Conservation (phyloP, 257 asterid species). For the Primulina eburnea region DNA sequence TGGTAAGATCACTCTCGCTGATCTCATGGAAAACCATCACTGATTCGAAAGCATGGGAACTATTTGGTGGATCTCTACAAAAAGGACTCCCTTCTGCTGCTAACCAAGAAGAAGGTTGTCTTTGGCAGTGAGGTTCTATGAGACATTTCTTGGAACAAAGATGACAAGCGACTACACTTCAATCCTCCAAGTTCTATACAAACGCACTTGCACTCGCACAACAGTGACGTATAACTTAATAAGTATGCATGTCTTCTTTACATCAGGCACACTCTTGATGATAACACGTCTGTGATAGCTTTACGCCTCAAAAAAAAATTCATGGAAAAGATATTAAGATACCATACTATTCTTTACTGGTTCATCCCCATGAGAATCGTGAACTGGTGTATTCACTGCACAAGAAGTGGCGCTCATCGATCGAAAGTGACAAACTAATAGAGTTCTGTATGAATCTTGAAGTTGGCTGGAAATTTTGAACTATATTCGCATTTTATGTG, state of each 20-base stretch:
- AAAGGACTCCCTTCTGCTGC: not conserved
- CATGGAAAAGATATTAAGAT: not conserved
- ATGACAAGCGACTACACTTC: not conserved
- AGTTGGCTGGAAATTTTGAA: not conserved
- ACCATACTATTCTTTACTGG: not conserved
- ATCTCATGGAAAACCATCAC: conserved; percentile 33
- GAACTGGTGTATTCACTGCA: not conserved
- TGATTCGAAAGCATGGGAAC: not conserved
- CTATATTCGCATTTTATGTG: too few species aligned
- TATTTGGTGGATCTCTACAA: not conserved
- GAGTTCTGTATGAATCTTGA: not conserved
- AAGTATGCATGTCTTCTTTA: not conserved
- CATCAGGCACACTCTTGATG: not conserved
- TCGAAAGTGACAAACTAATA: too few species aligned
- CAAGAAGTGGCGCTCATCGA: not conserved
- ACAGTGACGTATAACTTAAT: not conserved
- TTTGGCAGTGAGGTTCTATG: too few species aligned
- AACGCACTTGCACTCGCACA: not conserved
- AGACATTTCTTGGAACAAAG: not conserved
- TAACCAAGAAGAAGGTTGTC: not conserved
- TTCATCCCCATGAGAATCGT: not conserved
- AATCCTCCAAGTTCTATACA: not conserved
- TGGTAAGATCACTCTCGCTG: conserved; percentile 50
- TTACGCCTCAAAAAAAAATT: not conserved
- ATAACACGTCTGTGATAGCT: not conserved